Evolutionary conservation across 1,284 basidiomycete species (phyloP), one percentile per base, ranked within the genome.

Genomic region (Kwoniella shivajii): DNA sequence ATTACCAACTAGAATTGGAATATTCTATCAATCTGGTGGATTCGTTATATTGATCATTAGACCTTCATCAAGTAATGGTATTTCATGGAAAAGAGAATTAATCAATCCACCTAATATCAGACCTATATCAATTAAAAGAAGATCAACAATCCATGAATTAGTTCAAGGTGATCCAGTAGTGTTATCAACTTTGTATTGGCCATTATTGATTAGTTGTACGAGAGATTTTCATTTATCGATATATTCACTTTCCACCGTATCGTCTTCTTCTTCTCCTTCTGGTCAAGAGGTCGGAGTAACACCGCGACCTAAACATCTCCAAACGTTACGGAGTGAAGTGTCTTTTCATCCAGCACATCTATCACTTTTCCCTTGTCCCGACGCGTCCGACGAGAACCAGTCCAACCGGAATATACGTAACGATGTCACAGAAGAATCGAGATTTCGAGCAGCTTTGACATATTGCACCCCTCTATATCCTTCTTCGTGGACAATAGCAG

Each of bases 391-490:
- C 10, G n/a, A n/a, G n/a, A n/a, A n/a, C n/a, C n/a, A n/a, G n/a
- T n/a, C n/a, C n/a, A n/a, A n/a, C n/a, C n/a, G n/a, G n/a, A n/a
- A n/a, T n/a, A n/a, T n/a, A n/a, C n/a, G n/a, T n/a, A n/a, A n/a
- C n/a, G n/a, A n/a, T n/a, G n/a, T n/a, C n/a, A n/a, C n/a, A n/a
- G n/a, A n/a, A n/a, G n/a, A n/a, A n/a, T n/a, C n/a, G n/a, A n/a
- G n/a, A n/a, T 77, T 68, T 47, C 67, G 69, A 14, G 74, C 70
- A 0, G 64, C 69, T 9, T 51, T 78, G 42, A 75, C 75, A 0
- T 78, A 77, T 56, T 72, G 69, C 26, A 68, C 74, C 1, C 76
- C 77, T 0, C 54, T 78, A 1, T 78, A 78, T 49, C 77, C 77
- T 1, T 44, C 69, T 3, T 73, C 75, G 9, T 78, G 77, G 77